phyloP scores from a whole-genome alignment of 2,329 filamentous ascomycete species.

The Claviceps quebecensis region DNA sequence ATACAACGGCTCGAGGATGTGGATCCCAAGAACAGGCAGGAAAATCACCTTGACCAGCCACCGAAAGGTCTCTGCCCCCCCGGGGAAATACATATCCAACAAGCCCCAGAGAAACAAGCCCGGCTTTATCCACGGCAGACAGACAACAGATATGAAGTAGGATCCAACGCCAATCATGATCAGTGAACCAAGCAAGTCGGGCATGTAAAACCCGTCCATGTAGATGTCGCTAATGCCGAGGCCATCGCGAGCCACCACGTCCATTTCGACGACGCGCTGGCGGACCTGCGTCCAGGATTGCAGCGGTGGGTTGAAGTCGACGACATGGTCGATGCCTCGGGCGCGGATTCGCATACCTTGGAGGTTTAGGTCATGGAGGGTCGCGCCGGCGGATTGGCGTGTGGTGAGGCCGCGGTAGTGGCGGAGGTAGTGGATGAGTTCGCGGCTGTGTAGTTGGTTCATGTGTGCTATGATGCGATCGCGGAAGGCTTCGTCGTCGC shows the following conservation, averaged over 20 bases:
- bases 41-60: constrained; percentile 46
- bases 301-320: constrained; percentile 60
- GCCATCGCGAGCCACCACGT: constrained; percentile 37
- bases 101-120: constrained; percentile 35
- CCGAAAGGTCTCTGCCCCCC: constrained; percentile 43
- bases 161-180: constrained; percentile 40
- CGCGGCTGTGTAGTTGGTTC: constrained; percentile 68
- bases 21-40: constrained; percentile 45
- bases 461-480: constrained; percentile 56
- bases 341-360: constrained; percentile 46
- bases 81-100: constrained; percentile 38
- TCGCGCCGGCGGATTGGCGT: constrained; percentile 30
- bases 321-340: constrained; percentile 29
- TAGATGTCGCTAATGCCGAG: constrained; percentile 42
- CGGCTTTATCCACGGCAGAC: constrained; percentile 33
- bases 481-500: constrained; percentile 17
- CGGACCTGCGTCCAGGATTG: constrained; percentile 53
- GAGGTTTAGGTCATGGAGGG: constrained; percentile 52
- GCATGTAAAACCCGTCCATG: constrained; percentile 27
- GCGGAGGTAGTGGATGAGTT: constrained; percentile 64
- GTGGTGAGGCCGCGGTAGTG: constrained; percentile 49
- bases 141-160: constrained; percentile 38
- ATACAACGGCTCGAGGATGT: constrained; percentile 46
- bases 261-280: constrained; percentile 57
- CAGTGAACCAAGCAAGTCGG: constrained; percentile 31